Evolutionary conservation across 1,284 basidiomycete genomes (phyloP), one percentile per base, ranked within the genome.

Genomic region (Cutaneotrichosporon mucoides): DNA sequence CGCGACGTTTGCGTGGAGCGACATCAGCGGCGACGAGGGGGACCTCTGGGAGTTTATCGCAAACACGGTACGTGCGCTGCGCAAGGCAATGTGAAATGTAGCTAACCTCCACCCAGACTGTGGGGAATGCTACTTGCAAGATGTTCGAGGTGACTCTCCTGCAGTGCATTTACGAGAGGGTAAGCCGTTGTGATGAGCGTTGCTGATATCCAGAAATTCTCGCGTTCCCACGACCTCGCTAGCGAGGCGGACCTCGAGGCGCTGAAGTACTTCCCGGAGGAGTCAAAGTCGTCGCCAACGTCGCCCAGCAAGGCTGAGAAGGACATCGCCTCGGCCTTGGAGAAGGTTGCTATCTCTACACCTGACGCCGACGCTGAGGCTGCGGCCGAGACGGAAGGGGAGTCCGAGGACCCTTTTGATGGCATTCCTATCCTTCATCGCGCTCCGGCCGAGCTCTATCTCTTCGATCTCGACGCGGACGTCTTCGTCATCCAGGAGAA

Each of bases 131-230:
- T 15, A 90, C 91, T 1, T 92, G 90, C 5, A 85, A 85, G 53
- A 86, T 88, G 12, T 96, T 97, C 73, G 92, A 96, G 76, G 87
- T 90, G 49, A 93, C 92, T 75, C 89, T 93, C 82, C 88, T 96
- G 67, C 87, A 91, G 45, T 95, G 94, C 59, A 91, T 95, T 83
- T 97, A 88, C 76, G 94, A 97, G 76, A 66, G 79, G 62, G 77
- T 79, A 53, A 64, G 77, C 68, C 2, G 10, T 12, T n/a, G 35
- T 36, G 24, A 12, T 15, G 16, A 34, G 11, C 6, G 24, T 16
- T 34, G 33, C 62, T 58, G 45, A 61, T 60, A 2, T 11, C 11
- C 84, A 90, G 79, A 94, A 93, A 80, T 88, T 87, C 80, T 86
- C 82, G 68, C 81, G 69, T 54, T 85, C 84, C 62, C 89, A 89